These are phyloP conservation scores for Scenedesmus sp. DNA, from an alignment of 163 green algal genomes.

Conservation along the genomic window DNA sequence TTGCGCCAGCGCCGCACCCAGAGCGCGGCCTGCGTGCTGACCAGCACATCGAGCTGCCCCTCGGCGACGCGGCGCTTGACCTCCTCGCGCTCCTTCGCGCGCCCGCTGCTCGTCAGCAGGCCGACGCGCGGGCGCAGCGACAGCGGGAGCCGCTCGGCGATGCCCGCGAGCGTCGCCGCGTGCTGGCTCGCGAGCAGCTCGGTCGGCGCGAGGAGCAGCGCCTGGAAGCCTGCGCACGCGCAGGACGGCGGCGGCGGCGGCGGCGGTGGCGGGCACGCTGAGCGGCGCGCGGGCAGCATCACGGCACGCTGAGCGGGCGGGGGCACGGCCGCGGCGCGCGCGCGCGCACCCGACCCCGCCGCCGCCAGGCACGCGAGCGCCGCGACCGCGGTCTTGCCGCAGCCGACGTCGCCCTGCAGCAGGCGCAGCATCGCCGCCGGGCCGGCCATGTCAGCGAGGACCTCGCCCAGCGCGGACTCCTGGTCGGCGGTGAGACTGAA, in stretches of 20 bases:
- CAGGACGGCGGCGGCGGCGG: too few relatives aligned
- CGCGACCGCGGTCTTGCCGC: constrained; percentile 94
- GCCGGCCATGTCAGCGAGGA: constrained; percentile 67
- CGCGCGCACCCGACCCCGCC: constrained; percentile 48
- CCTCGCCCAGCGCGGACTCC: constrained; percentile 56
- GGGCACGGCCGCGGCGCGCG: background rate
- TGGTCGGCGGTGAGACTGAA: constrained; percentile 85
- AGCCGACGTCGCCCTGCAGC: constrained; percentile 95
- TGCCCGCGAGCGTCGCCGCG: constrained; percentile 55
- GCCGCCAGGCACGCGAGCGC: constrained; percentile 83
- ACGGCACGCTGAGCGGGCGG: background rate
- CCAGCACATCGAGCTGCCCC: constrained; percentile 59
- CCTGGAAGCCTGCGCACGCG: constrained; percentile 70
- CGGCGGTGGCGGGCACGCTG: background rate
- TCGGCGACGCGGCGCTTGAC: constrained; percentile 3
- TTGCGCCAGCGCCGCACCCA: constrained; percentile 62
- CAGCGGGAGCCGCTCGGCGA: constrained; percentile 17
- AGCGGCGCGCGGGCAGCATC: background rate
- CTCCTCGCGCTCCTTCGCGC: background rate
- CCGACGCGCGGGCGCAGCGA: constrained; percentile 40
- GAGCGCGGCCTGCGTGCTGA: constrained; percentile 76
- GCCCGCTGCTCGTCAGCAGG: constrained; percentile 61
- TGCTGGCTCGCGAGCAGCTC: constrained; percentile 92
- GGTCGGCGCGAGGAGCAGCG: constrained; percentile 87
- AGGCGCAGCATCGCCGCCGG: constrained; percentile 75